Evolutionary conservation across 2,329 filamentous ascomycete genomes (phyloP), one percentile per base, ranked within the genome.

Genomic region (Emmonsia crescens): DNA sequence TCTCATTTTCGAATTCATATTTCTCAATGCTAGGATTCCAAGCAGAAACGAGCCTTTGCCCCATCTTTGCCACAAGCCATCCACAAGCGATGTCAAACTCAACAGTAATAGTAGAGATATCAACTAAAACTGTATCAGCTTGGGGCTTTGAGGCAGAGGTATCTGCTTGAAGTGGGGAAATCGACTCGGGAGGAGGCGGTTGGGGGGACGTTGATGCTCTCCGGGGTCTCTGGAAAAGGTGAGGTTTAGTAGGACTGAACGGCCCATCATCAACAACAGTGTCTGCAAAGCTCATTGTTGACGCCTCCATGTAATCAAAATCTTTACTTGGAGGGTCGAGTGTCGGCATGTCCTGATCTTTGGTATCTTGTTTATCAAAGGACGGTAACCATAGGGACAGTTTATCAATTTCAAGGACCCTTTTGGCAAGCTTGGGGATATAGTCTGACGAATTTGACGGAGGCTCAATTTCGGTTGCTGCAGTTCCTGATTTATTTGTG

Each of bases 1-100:
- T 40, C 33, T 38, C 19, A 27, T 9, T 19, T 64, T 24, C 60
- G 8, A 19, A 66, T 57, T 29, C 56, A 14, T 64, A 62, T 10
- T 62, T 58, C 0, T 61, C 61, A 44, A 63, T 63, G 16, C 62
- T 62, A 24, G 48, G 60, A 44, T 59, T 64, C 51, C 70, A 66
- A 21, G 67, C 55, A 52, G 66, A 61, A 12, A 69, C 59, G 14
- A 74, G 42, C 40, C 67, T 71, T 60, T 77, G 73, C 6, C 70
- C 69, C 61, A 73, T 67, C 60, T 76, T 77, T 38, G 68, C 64
- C 21, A 76, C 62, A 59, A 77, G 69, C 75, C 75, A 77, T 5
- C 75, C 75, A 57, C 68, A 73, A 29, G 75, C 69, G 61, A 76
- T 75, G 63, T 77, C 75, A 58, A 77, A 71, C 46, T 72, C 72